Evolutionary conservation across 2,329 filamentous ascomycete genomes (phyloP), one percentile per base, ranked within the genome.

Genomic region (Colletotrichum spaethianum): DNA sequence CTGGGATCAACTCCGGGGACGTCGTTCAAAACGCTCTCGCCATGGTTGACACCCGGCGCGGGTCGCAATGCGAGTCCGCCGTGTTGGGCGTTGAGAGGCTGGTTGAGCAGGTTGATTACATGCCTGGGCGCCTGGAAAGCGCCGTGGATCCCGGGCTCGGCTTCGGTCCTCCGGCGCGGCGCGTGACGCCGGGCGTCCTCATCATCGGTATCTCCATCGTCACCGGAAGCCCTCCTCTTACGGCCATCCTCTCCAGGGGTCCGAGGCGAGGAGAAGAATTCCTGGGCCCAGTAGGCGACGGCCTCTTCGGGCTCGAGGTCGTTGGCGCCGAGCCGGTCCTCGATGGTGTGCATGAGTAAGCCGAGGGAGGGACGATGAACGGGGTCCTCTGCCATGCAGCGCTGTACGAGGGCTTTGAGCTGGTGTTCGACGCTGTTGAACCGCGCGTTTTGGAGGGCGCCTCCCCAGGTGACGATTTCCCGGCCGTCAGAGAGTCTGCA

Each of bases 371-470:
- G 80, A 0, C 80, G 78, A 7, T 78, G 74, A 28, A 50, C 16
- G 0, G 80, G 80, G 2, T 72, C 59, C 18, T 79, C 74, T 36
- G 73, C 76, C 67, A 79, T 66, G 64, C 80, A 81, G 14, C 63
- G 72, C 44, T 73, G 62, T 28, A 81, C 38, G 3, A 74, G 62
- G 2, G 77, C 68, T 33, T 73, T 75, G 6, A 81, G 66, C 9
- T 75, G 62, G 1, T n/a, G 2, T 16, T 80, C 79, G 18, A 78
- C 46, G 5, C 48, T 18, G 8, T 16, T 11, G 38, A 70, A 76
- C 5, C 56, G 31, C 20, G 36, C 46, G 12, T 63, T 33, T 38
- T 64, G 55, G 16, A 74, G 62, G 56, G 64, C 65, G 36, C 50
- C 57, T n/a, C 73, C 73, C 44, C 70, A 74, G 4, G 70, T 74